Evolutionary conservation across 2,329 filamentous ascomycete species (phyloP).

Genomic region (Colletotrichum lini): DNA sequence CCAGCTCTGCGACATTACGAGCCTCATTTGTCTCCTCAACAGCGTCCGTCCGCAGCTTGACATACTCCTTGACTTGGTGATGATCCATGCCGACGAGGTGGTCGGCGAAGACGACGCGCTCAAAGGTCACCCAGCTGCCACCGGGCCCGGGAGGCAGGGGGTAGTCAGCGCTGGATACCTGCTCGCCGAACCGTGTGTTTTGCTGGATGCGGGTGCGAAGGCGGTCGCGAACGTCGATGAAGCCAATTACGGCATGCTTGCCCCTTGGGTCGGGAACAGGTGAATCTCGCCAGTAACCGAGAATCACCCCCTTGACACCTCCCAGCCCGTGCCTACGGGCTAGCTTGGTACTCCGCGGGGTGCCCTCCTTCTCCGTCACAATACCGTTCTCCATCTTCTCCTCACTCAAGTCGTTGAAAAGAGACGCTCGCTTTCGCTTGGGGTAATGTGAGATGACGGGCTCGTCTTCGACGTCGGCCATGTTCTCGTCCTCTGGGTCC

Average conservation of each 20-base stretch:
- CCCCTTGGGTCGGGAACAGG: constrained; percentile 61
- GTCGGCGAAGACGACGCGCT: constrained; percentile 70
- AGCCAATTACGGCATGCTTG: constrained; percentile 73
- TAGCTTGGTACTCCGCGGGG: constrained; percentile 35
- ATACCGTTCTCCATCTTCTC: constrained; percentile 59
- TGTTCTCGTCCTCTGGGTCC: constrained; percentile 60
- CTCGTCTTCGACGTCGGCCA: constrained; percentile 59
- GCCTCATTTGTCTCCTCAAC: constrained; percentile 57
- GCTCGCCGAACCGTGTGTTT: constrained; percentile 62
- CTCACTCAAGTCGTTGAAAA: constrained; percentile 65
- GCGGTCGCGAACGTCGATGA: constrained; percentile 73
- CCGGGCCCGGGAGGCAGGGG: constrained; percentile 71
- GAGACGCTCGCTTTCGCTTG: constrained; percentile 67
- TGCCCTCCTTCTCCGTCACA: constrained; percentile 49
- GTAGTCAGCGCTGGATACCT: constrained; percentile 54
- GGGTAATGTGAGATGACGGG: constrained; percentile 59
- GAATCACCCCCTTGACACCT: constrained; percentile 62
- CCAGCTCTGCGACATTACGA: constrained; percentile 55
- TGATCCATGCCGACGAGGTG: constrained; percentile 70
- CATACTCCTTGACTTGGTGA: constrained; percentile 73
- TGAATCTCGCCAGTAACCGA: constrained; percentile 75
- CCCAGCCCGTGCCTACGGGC: constrained; percentile 43
- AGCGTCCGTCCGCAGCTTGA: constrained; percentile 65
- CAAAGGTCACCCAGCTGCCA: constrained; percentile 76
- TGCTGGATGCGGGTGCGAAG: constrained; percentile 72